These are phyloP conservation scores for Penicillium roqueforti DNA, from an alignment of 495 filamentous ascomycete species.

Conservation along the genomic window DNA sequence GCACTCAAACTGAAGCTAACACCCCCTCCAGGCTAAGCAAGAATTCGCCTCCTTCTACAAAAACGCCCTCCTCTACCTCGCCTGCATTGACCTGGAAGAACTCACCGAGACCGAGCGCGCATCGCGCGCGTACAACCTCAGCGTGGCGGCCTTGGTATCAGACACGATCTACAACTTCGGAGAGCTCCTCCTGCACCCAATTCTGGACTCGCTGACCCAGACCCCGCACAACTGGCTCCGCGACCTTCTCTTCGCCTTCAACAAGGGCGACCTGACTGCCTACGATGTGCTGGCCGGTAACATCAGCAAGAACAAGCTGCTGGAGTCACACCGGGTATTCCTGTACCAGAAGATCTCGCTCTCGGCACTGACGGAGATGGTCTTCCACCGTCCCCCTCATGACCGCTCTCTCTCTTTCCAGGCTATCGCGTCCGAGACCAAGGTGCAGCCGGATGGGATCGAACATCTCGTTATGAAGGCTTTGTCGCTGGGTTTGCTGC, in stretches of 20 bases:
- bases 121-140: conserved; percentile 84
- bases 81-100: conserved; percentile 80
- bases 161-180: conserved; percentile 98
- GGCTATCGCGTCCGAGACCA: conserved; percentile 85
- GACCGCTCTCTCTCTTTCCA: conserved; percentile 89
- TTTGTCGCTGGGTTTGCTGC: conserved; percentile 81
- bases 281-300: conserved; percentile 77
- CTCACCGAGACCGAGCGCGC: conserved; percentile 68
- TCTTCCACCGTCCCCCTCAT: conserved; percentile 92
- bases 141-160: conserved; percentile 86
- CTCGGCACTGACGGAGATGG: conserved; percentile 89
- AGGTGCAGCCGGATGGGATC: conserved; percentile 84
- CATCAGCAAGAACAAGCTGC: conserved; percentile 71
- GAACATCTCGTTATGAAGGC: conserved; percentile 99
- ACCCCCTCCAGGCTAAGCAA: conserved; percentile 56
- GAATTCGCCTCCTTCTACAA: conserved; percentile 96
- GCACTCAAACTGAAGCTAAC: background rate
- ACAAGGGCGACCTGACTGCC: conserved; percentile 84
- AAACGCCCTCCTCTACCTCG: conserved; percentile 96
- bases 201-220: conserved; percentile 74
- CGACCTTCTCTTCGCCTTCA: conserved; percentile 94
- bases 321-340: conserved; percentile 72
- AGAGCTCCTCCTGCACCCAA: conserved; percentile 95
- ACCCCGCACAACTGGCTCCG: conserved; percentile 75
- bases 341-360: conserved; percentile 98